Evolutionary conservation across 352 stramenopile species (phyloP).

Genomic region (Bremia lactucae): DNA sequence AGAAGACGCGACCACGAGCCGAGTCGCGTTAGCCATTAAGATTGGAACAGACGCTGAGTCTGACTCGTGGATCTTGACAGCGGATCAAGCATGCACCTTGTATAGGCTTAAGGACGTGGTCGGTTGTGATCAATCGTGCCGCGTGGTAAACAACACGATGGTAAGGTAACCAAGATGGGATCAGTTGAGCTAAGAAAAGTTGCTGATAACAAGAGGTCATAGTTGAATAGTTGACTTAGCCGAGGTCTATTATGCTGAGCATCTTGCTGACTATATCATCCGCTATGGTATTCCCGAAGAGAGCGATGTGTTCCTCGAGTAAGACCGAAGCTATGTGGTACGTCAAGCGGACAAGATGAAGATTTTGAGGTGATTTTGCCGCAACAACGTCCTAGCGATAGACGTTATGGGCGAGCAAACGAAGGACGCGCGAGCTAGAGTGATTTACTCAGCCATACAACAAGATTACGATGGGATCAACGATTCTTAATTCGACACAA

Average conservation of each 20-base stretch:
- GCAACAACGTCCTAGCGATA: neutral
- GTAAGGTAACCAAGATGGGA: neutral
- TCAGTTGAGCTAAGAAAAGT: neutral
- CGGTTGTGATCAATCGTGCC: no score
- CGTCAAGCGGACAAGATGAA: neutral
- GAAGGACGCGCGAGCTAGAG: neutral
- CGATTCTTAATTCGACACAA: neutral
- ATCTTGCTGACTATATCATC: neutral
- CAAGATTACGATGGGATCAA: no score
- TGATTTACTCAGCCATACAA: no score
- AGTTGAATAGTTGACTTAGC: neutral
- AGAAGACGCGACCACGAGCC: neutral
- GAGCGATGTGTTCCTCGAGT: neutral
- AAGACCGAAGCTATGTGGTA: neutral
- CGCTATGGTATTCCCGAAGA: neutral
- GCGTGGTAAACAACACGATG: no score
- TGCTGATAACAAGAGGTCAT: neutral
- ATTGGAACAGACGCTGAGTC: no score
- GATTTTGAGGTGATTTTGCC: neutral
- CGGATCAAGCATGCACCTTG: constrained; percentile 7
- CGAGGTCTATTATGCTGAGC: neutral
- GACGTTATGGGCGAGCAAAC: neutral
- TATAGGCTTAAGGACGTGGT: constrained; percentile 1
- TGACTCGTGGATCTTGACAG: constrained; percentile 5
- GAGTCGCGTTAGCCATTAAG: constrained; percentile 1